Evolutionary conservation across 495 filamentous ascomycete species (phyloP).

Genomic region (Penicillium psychrofluorescens): DNA sequence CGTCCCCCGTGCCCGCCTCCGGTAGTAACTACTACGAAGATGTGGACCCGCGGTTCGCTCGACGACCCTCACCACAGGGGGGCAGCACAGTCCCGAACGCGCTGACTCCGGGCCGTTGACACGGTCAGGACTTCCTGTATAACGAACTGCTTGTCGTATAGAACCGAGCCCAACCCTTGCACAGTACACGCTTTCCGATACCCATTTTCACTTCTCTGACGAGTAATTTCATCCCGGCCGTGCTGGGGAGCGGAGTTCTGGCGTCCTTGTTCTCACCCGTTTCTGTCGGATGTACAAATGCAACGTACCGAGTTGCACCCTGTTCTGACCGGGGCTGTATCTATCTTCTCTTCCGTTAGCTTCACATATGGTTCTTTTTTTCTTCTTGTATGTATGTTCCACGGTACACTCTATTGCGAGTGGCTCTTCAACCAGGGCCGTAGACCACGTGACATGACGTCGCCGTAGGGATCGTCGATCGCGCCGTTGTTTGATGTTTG

Average conservation of each 20-base stretch:
- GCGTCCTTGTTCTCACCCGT: conserved; percentile 2
- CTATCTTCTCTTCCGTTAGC: background rate
- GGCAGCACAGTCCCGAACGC: conserved; percentile 20
- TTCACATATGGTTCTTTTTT: background rate
- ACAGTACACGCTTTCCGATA: conserved; percentile 10
- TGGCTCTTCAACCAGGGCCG: too few species aligned
- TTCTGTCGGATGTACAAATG: background rate
- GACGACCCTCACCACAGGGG: conserved; percentile 24
- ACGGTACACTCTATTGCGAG: too few species aligned
- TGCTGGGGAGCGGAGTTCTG: conserved; percentile 14
- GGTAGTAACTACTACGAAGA: conserved; percentile 75
- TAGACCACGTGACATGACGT: too few species aligned
- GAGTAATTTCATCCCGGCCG: too few species aligned
- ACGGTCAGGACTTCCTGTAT: conserved; percentile 2
- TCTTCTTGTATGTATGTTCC: background rate
- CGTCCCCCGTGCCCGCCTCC: conserved; percentile 6
- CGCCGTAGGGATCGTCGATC: too few species aligned
- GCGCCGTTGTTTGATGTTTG: too few species aligned
- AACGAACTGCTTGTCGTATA: conserved; percentile 1
- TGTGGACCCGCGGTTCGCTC: conserved; percentile 79
- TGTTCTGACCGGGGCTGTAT: too few species aligned
- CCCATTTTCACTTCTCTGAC: conserved; percentile 12
- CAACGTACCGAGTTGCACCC: too few species aligned
- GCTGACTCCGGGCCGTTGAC: conserved; percentile 29
- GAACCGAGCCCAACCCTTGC: too few species aligned